Base-by-base conservation (phyloP, 805 yeast genomes). In the Yarrowia deformans region DNA sequence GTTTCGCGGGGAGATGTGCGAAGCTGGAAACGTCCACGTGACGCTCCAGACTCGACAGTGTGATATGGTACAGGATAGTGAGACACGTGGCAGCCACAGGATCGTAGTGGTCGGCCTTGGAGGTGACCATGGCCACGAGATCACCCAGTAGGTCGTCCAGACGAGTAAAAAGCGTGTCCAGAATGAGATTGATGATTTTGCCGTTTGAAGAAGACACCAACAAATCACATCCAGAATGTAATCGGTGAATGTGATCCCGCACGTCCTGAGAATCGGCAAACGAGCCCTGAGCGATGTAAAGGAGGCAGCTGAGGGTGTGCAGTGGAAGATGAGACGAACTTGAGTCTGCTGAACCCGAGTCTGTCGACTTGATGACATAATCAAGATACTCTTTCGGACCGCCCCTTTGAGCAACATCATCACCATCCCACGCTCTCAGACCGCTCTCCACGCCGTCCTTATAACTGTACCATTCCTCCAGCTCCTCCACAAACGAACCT, bases 381-480 rank as follows among this genome's bases (percentile, higher is more conserved):
- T 14, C 35, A 7, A 56, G 0, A 14, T 29, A 56, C 3, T 10
- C n/a, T 1, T n/a, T 37, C 6, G 34, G 19, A 5, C 64, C 64
- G 8, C 10, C 18, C 1, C 18, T 18, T 35, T 60, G 66, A 4
- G 66, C 66, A 10, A 43, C 32, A 14, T 60, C 66, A 19, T 60
- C 66, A 10, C 52, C 66, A 34, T 60, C 66, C 66, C 66, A 60
- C 3, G 66, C 32, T 8, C 66, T 18, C 35, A 60, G 8, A 2
- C 42, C 34, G 12, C 42, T 14, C 34, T 60, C 66, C 8, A 60
- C 52, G 14, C 52, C 66, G 14, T 43, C 52, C 29, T 43, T 60
- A 67, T 75, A 75, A 1, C 73, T 73, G 71, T 83, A 85, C 87
- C 87, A 84, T 45, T 83, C 82, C 10, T 81, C 79, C 16, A 85